Evolutionary conservation across 805 yeast genomes (phyloP), one percentile per base, ranked within the genome.

Genomic region (Priceomyces carsonii): DNA sequence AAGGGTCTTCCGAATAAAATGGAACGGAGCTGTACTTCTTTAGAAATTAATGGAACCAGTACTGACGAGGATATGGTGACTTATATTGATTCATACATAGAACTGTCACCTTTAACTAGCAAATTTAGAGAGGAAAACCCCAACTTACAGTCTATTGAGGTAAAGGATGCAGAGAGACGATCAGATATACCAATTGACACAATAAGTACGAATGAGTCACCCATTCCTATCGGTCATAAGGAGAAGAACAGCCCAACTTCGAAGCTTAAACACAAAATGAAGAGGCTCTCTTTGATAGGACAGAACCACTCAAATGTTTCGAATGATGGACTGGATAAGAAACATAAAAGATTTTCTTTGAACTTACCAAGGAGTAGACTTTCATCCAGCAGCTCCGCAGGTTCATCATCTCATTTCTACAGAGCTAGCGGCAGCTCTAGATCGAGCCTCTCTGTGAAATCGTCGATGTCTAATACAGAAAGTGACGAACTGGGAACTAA

Each of bases 121-220:
- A 45, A 45, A 19, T 53, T 48, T 29, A 38, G 61, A 38, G 35
- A 35, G n/a, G 51, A 47, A 15, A 54, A 55, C 39, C 61, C 61
- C 10, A 55, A 55, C 38, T 38, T 55, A n/a, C 57, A 48, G 13
- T 56, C 57, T 1, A 27, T 48, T 6, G 33, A 17, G n/a, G 43
- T 29, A 8, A 20, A 27, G 8, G 38, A 39, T 12, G 23, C 26
- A 8, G 32, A 33, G 12, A 33, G 26, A 19, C 24, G 19, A 9
- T 26, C 26, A 4, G 26, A 30, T 26, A 14, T 33, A 10, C 29
- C 35, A 9, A 29, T 32, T 12, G 29, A 26, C n/a, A n/a, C n/a
- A n/a, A n/a, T n/a, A n/a, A n/a, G n/a, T n/a, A n/a, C n/a, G n/a
- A n/a, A n/a, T n/a, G n/a, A n/a, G 9, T 14, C 18, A 6, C 15